phyloP scores from a whole-genome alignment of 768 basidiomycete species.

The Pleurotus eryngii region DNA sequence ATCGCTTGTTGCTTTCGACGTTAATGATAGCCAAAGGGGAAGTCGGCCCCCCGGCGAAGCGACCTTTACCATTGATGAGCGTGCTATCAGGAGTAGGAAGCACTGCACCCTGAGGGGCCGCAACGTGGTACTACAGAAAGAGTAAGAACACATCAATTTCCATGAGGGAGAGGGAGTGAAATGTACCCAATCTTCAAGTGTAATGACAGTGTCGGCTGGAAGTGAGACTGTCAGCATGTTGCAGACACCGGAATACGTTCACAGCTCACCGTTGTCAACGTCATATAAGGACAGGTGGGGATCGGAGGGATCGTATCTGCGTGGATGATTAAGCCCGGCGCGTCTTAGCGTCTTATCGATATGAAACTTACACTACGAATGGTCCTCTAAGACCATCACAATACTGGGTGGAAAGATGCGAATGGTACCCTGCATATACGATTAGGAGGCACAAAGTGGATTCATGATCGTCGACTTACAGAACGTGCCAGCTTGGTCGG shows the following conservation, averaged over 20 bases:
- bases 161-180: neutral
- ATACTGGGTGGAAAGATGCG: constrained; percentile 34
- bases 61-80: constrained; percentile 45
- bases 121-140: constrained; percentile 7
- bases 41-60: constrained; percentile 28
- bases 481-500: constrained; percentile 27
- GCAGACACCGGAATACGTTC: neutral
- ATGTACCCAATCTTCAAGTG: constrained; percentile 33
- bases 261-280: constrained; percentile 5
- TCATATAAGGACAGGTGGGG: constrained; percentile 27
- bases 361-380: neutral
- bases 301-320: constrained; percentile 24
- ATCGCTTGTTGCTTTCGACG: constrained; percentile 35
- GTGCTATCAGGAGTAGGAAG: constrained; percentile 25
- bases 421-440: constrained; percentile 26
- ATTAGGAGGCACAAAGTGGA: neutral
- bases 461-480: constrained; percentile 12
- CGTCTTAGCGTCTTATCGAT: no score
- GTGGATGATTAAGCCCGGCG: neutral
- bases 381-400: constrained; percentile 30
- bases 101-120: neutral
- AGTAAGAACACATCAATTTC: neutral
- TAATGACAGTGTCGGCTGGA: constrained; percentile 40
- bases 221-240: neutral
- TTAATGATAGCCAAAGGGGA: constrained; percentile 33